Evolutionary conservation across 1,139 yeast genomes (phyloP), one percentile per base, ranked within the genome.

Genomic region (Sugiyamaella xylanicola): DNA sequence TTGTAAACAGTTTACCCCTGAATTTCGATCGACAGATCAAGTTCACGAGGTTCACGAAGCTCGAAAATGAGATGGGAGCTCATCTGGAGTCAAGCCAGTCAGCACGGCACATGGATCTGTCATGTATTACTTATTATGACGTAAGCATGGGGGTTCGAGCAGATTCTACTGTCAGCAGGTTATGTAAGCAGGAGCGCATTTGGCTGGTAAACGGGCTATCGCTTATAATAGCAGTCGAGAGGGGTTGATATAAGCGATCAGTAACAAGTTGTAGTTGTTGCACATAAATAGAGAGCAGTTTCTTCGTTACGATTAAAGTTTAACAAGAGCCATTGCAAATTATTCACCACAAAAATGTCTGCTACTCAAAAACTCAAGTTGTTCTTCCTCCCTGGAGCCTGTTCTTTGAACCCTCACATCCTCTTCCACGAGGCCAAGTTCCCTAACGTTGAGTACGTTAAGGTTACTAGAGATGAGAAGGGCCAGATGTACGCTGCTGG

Each of bases 301-400:
- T n/a, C n/a, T n/a, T n/a, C n/a, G n/a, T n/a, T n/a, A n/a, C n/a
- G n/a, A n/a, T n/a, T n/a, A n/a, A n/a, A n/a, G n/a, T n/a, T n/a
- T n/a, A n/a, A n/a, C n/a, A n/a, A n/a, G n/a, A n/a, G n/a, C n/a
- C n/a, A n/a, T n/a, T n/a, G n/a, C n/a, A n/a, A n/a, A n/a, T n/a
- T n/a, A 25, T 5, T 25, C 29, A 25, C 29, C 9, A 5, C 29
- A 25, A 25, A 25, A 25, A 25, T 25, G 22, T 29, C 35, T 40
- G 15, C 41, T 19, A 20, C 9, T 16, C 50, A 46, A 37, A n/a
- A 20, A 4, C 42, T 46, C 11, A 46, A 36, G 15, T 46, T 46
- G 22, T 46, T 36, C 35, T 46, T 21, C 32, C 43, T 46, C 11
- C 42, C 50, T 20, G 50, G 50, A n/a, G 43, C 50, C 22, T 46